A percentile compares a stretch with the other conserved stretches of the same genome.
These are phyloP conservation scores for Camelina sativa DNA, from an alignment of 345 rosid genomes.

Conservation along the genomic window DNA sequence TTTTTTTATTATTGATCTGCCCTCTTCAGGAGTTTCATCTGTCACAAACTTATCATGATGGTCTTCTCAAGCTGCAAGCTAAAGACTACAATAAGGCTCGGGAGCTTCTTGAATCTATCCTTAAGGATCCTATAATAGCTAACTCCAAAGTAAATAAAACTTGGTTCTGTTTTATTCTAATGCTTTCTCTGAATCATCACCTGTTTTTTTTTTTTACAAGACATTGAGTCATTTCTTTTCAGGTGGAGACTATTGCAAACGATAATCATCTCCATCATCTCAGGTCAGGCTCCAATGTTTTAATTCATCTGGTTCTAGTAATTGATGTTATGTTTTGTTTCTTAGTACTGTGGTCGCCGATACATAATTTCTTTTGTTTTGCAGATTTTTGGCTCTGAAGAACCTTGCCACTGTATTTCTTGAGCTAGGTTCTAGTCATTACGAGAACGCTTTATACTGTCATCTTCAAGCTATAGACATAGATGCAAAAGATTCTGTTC, in stretches of 20 bases:
- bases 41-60: constrained; percentile 87
- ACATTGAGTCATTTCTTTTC: constrained; percentile 30
- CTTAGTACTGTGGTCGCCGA: constrained; percentile 16
- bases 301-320: constrained; percentile 15
- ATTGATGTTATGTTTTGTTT: constrained; percentile 12
- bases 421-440: constrained; percentile 80
- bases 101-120: constrained; percentile 73
- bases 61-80: constrained; percentile 85
- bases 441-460: constrained; percentile 85
- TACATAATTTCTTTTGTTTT: constrained; percentile 13
- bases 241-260: constrained; percentile 69
- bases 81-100: constrained; percentile 86
- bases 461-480: constrained; percentile 98
- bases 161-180: neutral
- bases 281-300: constrained; percentile 55
- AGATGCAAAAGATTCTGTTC: constrained; percentile 92
- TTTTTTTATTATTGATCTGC: neutral
- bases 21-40: constrained; percentile 84
- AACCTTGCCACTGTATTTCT: constrained; percentile 91
- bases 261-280: constrained; percentile 87
- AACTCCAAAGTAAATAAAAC: constrained; percentile 58
- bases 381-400: constrained; percentile 93
- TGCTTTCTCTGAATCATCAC: neutral
- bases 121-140: constrained; percentile 81
- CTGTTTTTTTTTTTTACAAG: neutral